These are phyloP conservation scores for Suillus bovinus DNA, from an alignment of 768 basidiomycete genomes.

Conservation along the genomic window DNA sequence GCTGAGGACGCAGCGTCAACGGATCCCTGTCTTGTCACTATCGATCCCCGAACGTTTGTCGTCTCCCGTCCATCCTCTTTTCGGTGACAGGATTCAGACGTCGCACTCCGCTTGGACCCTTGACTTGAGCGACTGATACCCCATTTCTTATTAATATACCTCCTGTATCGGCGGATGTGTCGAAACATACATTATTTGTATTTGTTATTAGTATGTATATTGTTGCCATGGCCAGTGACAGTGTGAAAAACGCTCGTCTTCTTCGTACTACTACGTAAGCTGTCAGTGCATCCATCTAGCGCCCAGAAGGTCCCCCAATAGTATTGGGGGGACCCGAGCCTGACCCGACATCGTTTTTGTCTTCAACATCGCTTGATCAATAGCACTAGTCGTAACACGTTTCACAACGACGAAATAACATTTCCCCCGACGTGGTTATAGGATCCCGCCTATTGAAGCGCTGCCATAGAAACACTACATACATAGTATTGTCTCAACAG, in stretches of 20 bases:
- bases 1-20: background rate
- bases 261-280: background rate
- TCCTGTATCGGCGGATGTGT: background rate
- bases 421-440: background rate
- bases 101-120: background rate
- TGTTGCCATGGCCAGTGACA: too few species aligned
- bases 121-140: background rate
- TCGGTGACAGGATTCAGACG: background rate
- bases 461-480: conserved; percentile 1
- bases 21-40: background rate
- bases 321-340: background rate
- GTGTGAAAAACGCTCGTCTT: background rate
- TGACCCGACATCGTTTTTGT: background rate
- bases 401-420: conserved; percentile 4
- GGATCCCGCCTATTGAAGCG: background rate
- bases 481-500: background rate
- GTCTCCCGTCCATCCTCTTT: background rate
- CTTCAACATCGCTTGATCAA: background rate
- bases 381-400: conserved; percentile 2
- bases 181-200: background rate
- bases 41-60: background rate
- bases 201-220: background rate
- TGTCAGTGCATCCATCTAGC: background rate
- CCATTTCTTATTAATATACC: too few species aligned
- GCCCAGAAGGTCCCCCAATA: too few species aligned